Conservation (phyloP, 2,329 filamentous ascomycete genomes). For the Colletotrichum sojae region DNA sequence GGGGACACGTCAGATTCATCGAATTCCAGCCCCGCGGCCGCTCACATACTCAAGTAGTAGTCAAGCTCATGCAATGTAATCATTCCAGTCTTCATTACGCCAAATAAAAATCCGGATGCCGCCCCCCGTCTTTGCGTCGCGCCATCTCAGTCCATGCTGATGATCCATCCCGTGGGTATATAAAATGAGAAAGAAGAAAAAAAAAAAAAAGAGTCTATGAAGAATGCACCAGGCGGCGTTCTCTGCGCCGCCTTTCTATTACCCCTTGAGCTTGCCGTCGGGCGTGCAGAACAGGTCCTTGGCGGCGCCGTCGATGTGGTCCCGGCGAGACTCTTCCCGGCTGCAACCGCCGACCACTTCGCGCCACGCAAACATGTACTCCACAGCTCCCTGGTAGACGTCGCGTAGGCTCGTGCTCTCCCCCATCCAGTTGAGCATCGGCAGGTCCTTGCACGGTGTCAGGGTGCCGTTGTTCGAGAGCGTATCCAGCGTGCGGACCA, state of each 20-base stretch:
- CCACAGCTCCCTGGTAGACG: constrained; percentile 59
- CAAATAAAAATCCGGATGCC: constrained; percentile 12
- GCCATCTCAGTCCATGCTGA: constrained; percentile 19
- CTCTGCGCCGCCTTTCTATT: constrained; percentile 44
- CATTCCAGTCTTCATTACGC: constrained; percentile 13
- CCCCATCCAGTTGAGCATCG: constrained; percentile 77
- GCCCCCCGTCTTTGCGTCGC: constrained; percentile 2
- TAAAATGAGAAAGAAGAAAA: constrained; percentile 4
- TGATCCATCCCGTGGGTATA: constrained; percentile 38
- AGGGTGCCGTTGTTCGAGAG: constrained; percentile 61
- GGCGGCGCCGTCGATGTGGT: constrained; percentile 56
- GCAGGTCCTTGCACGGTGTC: constrained; percentile 62
- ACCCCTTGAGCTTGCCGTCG: constrained; percentile 44
- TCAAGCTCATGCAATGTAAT: not conserved
- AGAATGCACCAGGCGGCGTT: too few relatives aligned
- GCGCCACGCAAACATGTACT: constrained; percentile 73
- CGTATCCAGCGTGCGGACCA: constrained; percentile 62
- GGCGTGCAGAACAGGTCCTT: constrained; percentile 75
- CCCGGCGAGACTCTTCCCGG: constrained; percentile 47
- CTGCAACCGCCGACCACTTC: constrained; percentile 77
- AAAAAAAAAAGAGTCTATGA: constrained; percentile 28
- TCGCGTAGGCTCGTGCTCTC: constrained; percentile 55
- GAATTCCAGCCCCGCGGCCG: not conserved
- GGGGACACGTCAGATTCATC: not conserved
- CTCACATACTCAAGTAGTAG: constrained; percentile 10